Base-by-base conservation (phyloP, 768 basidiomycete genomes). In the Amyloporia xantha region DNA sequence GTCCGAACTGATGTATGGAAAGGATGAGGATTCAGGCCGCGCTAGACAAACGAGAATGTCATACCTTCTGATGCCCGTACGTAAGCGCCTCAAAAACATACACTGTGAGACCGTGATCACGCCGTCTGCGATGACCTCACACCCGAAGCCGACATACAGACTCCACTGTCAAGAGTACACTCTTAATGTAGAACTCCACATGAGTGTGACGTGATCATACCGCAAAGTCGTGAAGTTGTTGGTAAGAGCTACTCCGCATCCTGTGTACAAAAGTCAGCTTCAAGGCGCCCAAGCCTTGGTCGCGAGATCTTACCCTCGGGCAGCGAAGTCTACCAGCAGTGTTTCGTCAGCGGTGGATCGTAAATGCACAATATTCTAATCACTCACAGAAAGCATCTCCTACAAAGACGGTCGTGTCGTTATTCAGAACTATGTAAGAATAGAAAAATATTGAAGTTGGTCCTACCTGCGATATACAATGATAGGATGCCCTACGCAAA, bases 101-200 rank as follows among this genome's bases (percentile, higher is more conserved):
- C 50, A 54, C 28, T 54, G 56, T 0, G 56, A 38, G 26, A 49
- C 30, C 9, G 56, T 49, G 42, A 54, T 51, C 36, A 54, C 40
- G 13, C 39, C 20, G 46, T 52, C 56, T 11, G 42, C 48, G 20
- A 39, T 40, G 19, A 47, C 56, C 41, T 57, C 56, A 17, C 40
- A 44, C 17, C 21, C 21, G n/a, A 57, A 51, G 7, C 53, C 56
- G n/a, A 50, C 47, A 43, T 57, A 57, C 15, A 57, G 46, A 33
- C 56, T 53, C 56, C 56, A 57, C 52, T 53, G 12, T 17, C 21
- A 13, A 35, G 20, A 10, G n/a, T 23, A 5, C 19, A 17, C 10
- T 33, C 30, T 35, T 19, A 35, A 5, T 23, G n/a, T 11, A 33
- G 38, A 7, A 10, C 9, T 17, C 5, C 10, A 27, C 42, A 27